Evolutionary conservation across 768 basidiomycete genomes (phyloP), one percentile per base, ranked within the genome.

Genomic region (Boletus sp.): DNA sequence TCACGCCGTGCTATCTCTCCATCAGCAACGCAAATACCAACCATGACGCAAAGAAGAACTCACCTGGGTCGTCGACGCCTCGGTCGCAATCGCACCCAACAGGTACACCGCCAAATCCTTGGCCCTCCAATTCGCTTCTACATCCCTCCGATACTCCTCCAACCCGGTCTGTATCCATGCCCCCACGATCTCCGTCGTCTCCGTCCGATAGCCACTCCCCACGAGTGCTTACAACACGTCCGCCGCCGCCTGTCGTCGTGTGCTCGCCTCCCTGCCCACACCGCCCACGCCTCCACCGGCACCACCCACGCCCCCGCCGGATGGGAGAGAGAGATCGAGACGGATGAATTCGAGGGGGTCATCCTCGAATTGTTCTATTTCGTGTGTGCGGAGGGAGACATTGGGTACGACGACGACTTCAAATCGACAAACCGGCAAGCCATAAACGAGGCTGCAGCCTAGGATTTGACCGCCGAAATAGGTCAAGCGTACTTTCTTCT

Each of bases 261-360:
- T 98, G 42, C 90, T 85, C 30, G 83, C 81, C 64, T 95, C 95
- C 53, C 83, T 75, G 55, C 82, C 59, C 67, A 72, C 32, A 2
- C 72, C 74, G 15, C 71, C 73, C 1, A 55, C 33, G 24, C 55
- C 75, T 29, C 83, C 56, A 58, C 83, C 60, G 66, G 74, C 51
- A 7, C 73, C 75, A 41, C 71, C 73, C 51, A 73, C 50, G 12
- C 67, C 67, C 55, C 75, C 55, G 15, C 68, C 70, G 55, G 89
- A 86, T 54, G 78, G 80, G 64, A 82, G 76, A 14, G 94, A 80
- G 29, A 96, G 77, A 65, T 96, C 94, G 41, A 92, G 80, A 20
- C 93, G 87, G 63, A 98, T 91, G 69, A 89, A 98, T 68, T 98
- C 96, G 39, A 96, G 82, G 0, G 97, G 95, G 62, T 97, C 95